Percentiles rank a stretch among this genome's conserved stretches.
phyloP scores from a whole-genome alignment of 2,329 filamentous ascomycete species.

The Colletotrichum liaoningense region DNA sequence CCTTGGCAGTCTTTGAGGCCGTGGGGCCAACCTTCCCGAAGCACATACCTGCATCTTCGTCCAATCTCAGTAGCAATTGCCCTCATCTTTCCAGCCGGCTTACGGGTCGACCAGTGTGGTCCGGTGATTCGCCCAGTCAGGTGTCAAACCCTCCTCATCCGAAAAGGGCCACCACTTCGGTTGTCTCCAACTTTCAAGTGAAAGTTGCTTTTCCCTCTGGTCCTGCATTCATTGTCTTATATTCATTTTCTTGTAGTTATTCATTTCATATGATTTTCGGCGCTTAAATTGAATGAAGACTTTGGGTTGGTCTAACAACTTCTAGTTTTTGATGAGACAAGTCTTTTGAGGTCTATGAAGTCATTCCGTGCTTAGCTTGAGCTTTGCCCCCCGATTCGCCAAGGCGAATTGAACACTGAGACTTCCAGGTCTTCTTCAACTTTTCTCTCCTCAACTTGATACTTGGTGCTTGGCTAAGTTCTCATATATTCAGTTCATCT shows the following conservation, averaged over 20 bases:
- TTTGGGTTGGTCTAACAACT: too few species aligned
- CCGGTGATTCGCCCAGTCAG: conserved; percentile 7
- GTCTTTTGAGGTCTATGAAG: conserved; percentile 24
- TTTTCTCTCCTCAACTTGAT: background rate
- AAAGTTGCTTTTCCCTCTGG: background rate
- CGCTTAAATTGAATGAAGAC: background rate
- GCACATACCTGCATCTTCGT: background rate
- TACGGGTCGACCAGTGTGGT: background rate
- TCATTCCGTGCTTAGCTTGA: conserved; percentile 7
- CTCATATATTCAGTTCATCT: background rate
- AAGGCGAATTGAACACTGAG: background rate
- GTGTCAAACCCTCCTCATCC: conserved; percentile 17
- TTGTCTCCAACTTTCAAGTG: background rate
- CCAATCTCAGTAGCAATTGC: background rate
- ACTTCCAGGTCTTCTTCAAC: background rate
- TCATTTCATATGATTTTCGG: too few species aligned
- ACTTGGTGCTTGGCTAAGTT: too few species aligned
- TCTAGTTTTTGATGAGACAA: background rate
- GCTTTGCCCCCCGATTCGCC: conserved; percentile 7
- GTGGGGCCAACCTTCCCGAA: background rate
- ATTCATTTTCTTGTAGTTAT: background rate
- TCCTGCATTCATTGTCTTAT: background rate
- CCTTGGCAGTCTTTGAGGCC: background rate
- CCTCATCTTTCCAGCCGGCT: background rate
- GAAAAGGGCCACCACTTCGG: conserved; percentile 26